Evolutionary conservation across 805 yeast genomes (phyloP), one percentile per base, ranked within the genome.

Genomic region (Metschnikowia henanensis): DNA sequence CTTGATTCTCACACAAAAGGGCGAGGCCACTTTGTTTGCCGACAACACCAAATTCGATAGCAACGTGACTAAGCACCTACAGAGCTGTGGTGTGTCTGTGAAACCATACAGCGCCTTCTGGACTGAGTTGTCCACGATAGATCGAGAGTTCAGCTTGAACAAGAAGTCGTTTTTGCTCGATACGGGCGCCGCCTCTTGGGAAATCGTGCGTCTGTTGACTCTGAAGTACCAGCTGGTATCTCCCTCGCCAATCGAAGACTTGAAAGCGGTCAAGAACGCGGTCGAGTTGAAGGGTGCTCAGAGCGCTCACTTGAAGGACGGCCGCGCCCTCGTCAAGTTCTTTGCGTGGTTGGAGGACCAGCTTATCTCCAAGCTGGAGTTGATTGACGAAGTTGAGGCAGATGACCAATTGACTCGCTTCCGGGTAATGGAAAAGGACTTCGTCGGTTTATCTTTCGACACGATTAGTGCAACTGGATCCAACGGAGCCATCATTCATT

Each of bases 401-500:
- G 81, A 80, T 57, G 75, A 77, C 12, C 72, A 76, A 58, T 52
- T 64, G 51, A 50, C 69, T 18, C 60, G 60, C 40, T 64, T 64
- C 53, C 62, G 74, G 52, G 45, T 67, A 39, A 53, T 62, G 47
- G 79, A 75, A 45, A 64, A 70, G 30, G 66, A 75, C 49, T 80
- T 76, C 56, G 73, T 68, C 17, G 94, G 91, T 0, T 73, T 80
- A 35, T 81, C 89, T 3, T 86, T 86, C 61, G 81, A 79, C 37
- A 85, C 94, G 0, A 85, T 86, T 37, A 80, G 88, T 39, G 79
- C 90, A 5, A 73, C 87, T 1, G 94, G 92, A 0, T 71, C 88
- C 10, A 86, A 85, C 59, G 87, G 88, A 7, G 87, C 94, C 1
- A 70, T 86, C 23, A 83, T 87, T 47, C 95, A 87, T 60, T 87